These are phyloP conservation scores for Aspergillus versicolor DNA, from an alignment of 2,329 filamentous ascomycete genomes.

Conservation along the genomic window DNA sequence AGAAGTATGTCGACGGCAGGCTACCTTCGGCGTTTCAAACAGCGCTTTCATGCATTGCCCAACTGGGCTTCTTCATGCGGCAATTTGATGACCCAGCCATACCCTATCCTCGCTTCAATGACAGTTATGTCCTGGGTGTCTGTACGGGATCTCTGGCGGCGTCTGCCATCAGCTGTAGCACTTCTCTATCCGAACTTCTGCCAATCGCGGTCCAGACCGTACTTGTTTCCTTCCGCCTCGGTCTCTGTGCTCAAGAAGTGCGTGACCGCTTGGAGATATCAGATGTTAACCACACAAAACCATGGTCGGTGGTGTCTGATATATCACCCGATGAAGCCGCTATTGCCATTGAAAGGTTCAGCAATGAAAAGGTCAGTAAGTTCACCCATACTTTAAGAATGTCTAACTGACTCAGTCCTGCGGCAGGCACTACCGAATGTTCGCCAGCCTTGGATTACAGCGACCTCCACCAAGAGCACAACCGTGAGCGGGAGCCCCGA, in stretches of 20 bases:
- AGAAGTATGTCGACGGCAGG: conserved; percentile 2
- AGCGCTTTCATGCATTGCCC: conserved; percentile 10
- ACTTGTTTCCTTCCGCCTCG: conserved; percentile 34
- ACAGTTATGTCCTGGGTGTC: conserved; percentile 24
- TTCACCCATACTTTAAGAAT: neutral
- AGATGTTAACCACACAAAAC: neutral
- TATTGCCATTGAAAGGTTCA: neutral
- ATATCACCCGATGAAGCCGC: neutral
- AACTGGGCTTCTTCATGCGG: conserved; percentile 14
- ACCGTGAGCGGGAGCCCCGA: neutral
- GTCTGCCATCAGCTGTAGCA: conserved; percentile 30
- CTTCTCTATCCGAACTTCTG: conserved; percentile 32
- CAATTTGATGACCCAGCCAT: conserved; percentile 1
- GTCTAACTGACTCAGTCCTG: neutral
- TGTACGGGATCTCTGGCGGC: conserved; percentile 37
- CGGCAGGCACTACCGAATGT: neutral
- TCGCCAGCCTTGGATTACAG: neutral
- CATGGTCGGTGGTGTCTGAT: conserved; percentile 2
- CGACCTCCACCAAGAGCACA: neutral
- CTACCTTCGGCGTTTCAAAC: conserved; percentile 7
- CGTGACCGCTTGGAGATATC: conserved; percentile 1
- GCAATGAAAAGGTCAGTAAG: neutral
- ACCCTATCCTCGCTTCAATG: conserved; percentile 1
- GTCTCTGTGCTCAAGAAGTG: conserved; percentile 13
- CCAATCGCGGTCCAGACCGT: conserved; percentile 37